Percentiles rank a stretch among this genome's conserved stretches.
These are phyloP conservation scores for Herpetomonas muscarum DNA, from an alignment of 208 protist genomes.

Conservation along the genomic window DNA sequence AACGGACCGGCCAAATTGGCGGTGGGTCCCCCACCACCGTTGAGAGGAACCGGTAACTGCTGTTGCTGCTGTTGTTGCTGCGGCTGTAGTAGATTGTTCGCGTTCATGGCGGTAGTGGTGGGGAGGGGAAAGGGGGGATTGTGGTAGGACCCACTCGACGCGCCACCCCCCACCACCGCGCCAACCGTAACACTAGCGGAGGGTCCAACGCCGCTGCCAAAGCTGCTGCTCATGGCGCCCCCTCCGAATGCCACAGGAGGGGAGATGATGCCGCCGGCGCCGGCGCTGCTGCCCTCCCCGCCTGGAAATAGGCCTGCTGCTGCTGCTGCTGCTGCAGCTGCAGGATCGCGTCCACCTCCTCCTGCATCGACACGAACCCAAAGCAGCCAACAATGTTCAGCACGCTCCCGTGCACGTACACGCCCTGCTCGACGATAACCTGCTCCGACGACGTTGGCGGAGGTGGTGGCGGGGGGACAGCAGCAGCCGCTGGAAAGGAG, in stretches of 20 bases:
- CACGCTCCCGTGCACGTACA: slow-evolving; percentile 51
- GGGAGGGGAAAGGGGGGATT: too few relatives aligned
- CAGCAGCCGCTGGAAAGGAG: not conserved
- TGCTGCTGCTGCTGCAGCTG: slow-evolving; percentile 20
- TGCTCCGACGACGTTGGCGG: slow-evolving; percentile 17
- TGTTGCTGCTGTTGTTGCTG: slow-evolving; percentile 1
- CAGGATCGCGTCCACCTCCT: slow-evolving; percentile 39
- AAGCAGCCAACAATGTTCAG: slow-evolving; percentile 86
- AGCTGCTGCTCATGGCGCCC: too few relatives aligned
- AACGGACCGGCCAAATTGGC: not conserved
- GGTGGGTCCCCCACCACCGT: not conserved
- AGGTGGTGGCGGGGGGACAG: not conserved
- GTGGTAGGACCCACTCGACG: too few relatives aligned
- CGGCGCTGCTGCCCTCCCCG: not conserved
- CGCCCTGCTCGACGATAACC: slow-evolving; percentile 45
- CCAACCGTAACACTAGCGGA: too few relatives aligned
- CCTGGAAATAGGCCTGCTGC: too few relatives aligned
- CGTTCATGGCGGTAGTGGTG: too few relatives aligned
- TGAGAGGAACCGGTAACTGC: not conserved
- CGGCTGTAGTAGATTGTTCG: too few relatives aligned
- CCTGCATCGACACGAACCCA: slow-evolving; percentile 76
- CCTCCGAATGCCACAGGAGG: too few relatives aligned
- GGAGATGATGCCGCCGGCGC: not conserved
- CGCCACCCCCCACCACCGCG: too few relatives aligned
- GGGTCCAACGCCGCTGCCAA: too few relatives aligned